Evolutionary conservation across 1,139 yeast genomes (phyloP).

Genomic region (Taphrina sp.): DNA sequence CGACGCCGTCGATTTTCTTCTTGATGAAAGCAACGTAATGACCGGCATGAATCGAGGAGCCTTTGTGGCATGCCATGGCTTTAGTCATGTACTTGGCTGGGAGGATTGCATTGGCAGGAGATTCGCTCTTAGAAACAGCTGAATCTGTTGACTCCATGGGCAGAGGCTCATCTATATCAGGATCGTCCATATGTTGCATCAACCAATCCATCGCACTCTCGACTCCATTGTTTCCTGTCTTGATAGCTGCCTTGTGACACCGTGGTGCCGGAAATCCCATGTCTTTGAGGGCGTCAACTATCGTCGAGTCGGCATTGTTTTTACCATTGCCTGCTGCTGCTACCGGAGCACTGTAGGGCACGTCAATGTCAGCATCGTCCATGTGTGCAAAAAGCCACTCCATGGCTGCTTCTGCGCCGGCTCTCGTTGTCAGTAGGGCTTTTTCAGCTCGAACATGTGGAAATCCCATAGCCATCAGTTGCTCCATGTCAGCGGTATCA

Average conservation of each 20-base stretch:
- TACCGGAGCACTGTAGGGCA: constrained; percentile 50
- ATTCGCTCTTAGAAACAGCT: no score
- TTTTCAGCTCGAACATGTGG: constrained; percentile 62
- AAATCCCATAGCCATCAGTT: constrained; percentile 82
- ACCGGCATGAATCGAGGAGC: constrained; percentile 90
- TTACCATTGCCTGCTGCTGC: constrained; percentile 39
- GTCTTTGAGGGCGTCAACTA: constrained; percentile 52
- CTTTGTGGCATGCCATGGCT: constrained; percentile 89
- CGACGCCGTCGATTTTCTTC: constrained; percentile 47
- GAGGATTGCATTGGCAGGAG: constrained; percentile 33
- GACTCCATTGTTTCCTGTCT: constrained; percentile 52
- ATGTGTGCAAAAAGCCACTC: constrained; percentile 86
- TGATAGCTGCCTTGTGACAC: constrained; percentile 65
- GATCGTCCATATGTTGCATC: constrained; percentile 71
- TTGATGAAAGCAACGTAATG: constrained; percentile 85
- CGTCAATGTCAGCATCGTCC: constrained; percentile 79
- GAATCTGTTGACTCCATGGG: constrained; percentile 40
- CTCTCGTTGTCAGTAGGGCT: constrained; percentile 69
- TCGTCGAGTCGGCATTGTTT: constrained; percentile 45
- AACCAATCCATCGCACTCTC: constrained; percentile 90
- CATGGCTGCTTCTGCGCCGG: constrained; percentile 72
- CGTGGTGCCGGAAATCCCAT: constrained; percentile 76
- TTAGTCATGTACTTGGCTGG: constrained; percentile 55
- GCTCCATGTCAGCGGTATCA: constrained; percentile 54
- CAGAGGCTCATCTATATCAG: constrained; percentile 38